Conservation (phyloP, 1,284 basidiomycete genomes). For the Cutaneotrichosporon sp. region DNA sequence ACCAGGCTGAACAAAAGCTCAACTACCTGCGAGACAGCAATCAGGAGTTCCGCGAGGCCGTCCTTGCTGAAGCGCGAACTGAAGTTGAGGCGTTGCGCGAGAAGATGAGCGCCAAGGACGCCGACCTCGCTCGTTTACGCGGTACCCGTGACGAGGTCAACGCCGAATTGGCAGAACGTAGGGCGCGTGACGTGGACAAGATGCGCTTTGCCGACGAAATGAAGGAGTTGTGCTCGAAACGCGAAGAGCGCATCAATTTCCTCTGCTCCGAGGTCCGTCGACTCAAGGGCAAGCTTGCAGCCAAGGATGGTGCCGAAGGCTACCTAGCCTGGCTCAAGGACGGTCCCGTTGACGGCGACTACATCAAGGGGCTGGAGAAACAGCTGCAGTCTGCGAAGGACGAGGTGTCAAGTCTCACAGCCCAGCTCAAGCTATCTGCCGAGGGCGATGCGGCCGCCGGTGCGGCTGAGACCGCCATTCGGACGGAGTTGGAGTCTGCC, state of each 20-base stretch:
- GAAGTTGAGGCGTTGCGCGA: slow-evolving; percentile 38
- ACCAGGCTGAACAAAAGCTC: slow-evolving; percentile 31
- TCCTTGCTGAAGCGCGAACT: slow-evolving; percentile 31
- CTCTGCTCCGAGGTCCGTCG: slow-evolving; percentile 71
- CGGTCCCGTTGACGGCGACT: slow-evolving; percentile 58
- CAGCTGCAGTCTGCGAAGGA: slow-evolving; percentile 53
- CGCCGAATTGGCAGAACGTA: slow-evolving; percentile 68
- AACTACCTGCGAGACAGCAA: slow-evolving; percentile 37
- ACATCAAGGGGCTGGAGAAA: slow-evolving; percentile 60
- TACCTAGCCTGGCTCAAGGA: slow-evolving; percentile 66
- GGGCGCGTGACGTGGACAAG: slow-evolving; percentile 62
- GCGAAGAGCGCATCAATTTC: slow-evolving; percentile 70
- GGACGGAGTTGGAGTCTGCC: slow-evolving; percentile 29
- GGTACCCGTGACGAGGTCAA: slow-evolving; percentile 71
- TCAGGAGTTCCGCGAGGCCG: slow-evolving; percentile 37
- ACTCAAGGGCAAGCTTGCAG: slow-evolving; percentile 70
- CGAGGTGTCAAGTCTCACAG: slow-evolving; percentile 22
- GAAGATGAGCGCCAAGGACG: slow-evolving; percentile 58
- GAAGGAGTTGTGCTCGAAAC: slow-evolving; percentile 64
- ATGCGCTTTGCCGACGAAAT: slow-evolving; percentile 63
- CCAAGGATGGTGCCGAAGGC: slow-evolving; percentile 64
- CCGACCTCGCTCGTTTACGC: slow-evolving; percentile 69
- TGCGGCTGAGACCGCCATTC: slow-evolving; percentile 15
- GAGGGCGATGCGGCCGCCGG: slow-evolving; percentile 22
- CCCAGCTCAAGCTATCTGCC: slow-evolving; percentile 20